phyloP scores from a whole-genome alignment of 2,329 filamentous ascomycete genomes.

The Fusarium haematococcum region DNA sequence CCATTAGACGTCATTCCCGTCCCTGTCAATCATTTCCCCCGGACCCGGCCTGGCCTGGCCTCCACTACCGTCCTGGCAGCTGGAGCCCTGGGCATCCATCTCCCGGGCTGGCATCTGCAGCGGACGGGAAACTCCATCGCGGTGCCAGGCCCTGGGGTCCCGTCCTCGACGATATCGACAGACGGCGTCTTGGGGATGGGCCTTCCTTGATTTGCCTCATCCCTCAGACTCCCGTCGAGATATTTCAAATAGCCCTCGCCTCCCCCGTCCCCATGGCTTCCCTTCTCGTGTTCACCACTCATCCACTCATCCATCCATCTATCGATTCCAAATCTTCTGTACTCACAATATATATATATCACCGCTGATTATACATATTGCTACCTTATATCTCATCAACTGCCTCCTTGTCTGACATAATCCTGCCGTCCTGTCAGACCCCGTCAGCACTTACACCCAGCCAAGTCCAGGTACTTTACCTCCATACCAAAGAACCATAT shows the following conservation, averaged over 20 bases:
- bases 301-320: not conserved
- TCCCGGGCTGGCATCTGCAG: not conserved
- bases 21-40: slow-evolving; percentile 31
- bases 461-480: slow-evolving; percentile 1
- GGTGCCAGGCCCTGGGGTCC: slow-evolving; percentile 20
- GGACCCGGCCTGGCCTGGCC: slow-evolving; percentile 12
- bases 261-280: slow-evolving; percentile 25
- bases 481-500: slow-evolving; percentile 7
- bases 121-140: slow-evolving; percentile 1
- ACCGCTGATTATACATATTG: not conserved
- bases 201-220: slow-evolving; percentile 25
- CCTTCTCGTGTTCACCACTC: not conserved
- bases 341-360: not conserved
- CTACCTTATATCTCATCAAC: not conserved
- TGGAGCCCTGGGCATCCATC: not conserved
- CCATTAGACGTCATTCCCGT: slow-evolving; percentile 35
- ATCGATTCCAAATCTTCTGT: slow-evolving; percentile 6
- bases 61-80: not conserved
- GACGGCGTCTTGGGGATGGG: slow-evolving; percentile 22
- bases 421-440: not conserved
- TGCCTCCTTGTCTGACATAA: slow-evolving; percentile 8
- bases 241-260: slow-evolving; percentile 32
- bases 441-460: slow-evolving; percentile 17
- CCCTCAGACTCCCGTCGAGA: slow-evolving; percentile 7
- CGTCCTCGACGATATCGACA: slow-evolving; percentile 25